Percentiles rank a stretch among this genome's conserved stretches.
Conservation (phyloP, 495 filamentous ascomycete species). For the Neurospora tetrasperma region DNA sequence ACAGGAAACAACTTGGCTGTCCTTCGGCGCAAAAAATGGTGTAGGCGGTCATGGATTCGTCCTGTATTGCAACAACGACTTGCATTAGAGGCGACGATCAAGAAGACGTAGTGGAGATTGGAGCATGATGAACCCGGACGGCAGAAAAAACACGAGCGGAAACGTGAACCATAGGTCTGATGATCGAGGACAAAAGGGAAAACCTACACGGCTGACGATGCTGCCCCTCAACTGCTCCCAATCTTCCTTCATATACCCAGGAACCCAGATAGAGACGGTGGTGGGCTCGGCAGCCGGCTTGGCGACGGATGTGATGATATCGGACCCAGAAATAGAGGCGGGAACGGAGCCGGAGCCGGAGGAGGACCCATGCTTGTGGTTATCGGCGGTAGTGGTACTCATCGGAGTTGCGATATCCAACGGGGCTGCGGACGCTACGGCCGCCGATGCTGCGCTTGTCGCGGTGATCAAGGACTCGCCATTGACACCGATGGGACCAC, state of each 20-base stretch:
- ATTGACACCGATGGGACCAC: not conserved
- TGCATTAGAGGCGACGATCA: not conserved
- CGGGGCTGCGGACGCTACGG: not conserved
- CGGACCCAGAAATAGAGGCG: not conserved
- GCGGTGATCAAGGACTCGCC: not conserved
- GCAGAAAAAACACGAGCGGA: not conserved
- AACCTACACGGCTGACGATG: constrained; percentile 25
- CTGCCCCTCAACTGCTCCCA: constrained; percentile 29
- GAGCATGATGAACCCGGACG: not conserved
- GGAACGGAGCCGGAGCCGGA: not conserved
- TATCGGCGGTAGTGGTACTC: not conserved
- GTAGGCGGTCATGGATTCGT: constrained; percentile 24
- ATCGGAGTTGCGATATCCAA: not conserved
- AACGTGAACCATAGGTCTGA: not conserved
- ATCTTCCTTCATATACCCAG: constrained; percentile 15
- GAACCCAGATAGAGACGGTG: constrained; percentile 28
- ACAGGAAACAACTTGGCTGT: constrained; percentile 15
- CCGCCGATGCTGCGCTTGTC: not conserved
- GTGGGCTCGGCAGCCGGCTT: constrained; percentile 9
- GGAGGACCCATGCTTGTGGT: not conserved
- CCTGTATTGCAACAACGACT: constrained; percentile 8
- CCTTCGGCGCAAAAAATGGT: constrained; percentile 31
- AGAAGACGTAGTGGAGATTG: not conserved
- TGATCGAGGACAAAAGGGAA: not conserved
- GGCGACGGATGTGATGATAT: not conserved